These are phyloP conservation scores for Neonectria magnoliae DNA, from an alignment of 2,329 filamentous ascomycete genomes.

Conservation along the genomic window DNA sequence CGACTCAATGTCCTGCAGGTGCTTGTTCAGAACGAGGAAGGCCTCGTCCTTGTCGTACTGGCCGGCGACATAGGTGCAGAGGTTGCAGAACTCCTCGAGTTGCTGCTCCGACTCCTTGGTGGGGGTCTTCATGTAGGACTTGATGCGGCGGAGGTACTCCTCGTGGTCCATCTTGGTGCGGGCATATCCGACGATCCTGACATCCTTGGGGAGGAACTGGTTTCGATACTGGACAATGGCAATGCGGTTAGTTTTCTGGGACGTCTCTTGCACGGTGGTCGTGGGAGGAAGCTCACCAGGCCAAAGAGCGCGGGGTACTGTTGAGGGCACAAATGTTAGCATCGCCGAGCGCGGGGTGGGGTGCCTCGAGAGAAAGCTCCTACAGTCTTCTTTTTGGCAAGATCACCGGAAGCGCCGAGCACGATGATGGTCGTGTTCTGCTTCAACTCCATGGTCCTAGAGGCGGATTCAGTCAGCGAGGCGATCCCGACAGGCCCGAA, in stretches of 20 bases:
- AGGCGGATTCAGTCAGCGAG: conserved; percentile 27
- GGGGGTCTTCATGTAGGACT: conserved; percentile 98
- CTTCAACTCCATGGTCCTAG: conserved; percentile 85
- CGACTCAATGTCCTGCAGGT: conserved; percentile 86
- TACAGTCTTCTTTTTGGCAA: conserved; percentile 99
- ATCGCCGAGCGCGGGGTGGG: conserved; percentile 28
- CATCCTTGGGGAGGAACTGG: conserved; percentile 97
- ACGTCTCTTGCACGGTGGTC: background rate
- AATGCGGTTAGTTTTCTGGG: conserved; percentile 20
- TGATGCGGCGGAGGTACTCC: conserved; percentile 93
- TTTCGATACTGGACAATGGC: conserved; percentile 83
- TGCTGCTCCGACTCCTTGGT: conserved; percentile 98
- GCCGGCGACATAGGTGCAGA: conserved; percentile 95
- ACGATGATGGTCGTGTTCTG: conserved; percentile 98
- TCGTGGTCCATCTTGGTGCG: conserved; percentile 99
- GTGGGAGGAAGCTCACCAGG: conserved; percentile 73
- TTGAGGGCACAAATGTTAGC: conserved; percentile 37
- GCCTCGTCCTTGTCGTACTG: conserved; percentile 98
- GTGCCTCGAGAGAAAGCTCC: conserved; percentile 44
- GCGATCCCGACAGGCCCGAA: conserved; percentile 9
- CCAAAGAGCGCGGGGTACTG: conserved; percentile 98
- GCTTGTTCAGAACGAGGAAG: conserved; percentile 85
- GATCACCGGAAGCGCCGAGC: conserved; percentile 94
- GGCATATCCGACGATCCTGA: conserved; percentile 98
- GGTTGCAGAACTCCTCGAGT: conserved; percentile 84